Evolutionary conservation across 441 rosid genomes (phyloP), one percentile per base, ranked within the genome.

Genomic region (Adansonia grandidieri): DNA sequence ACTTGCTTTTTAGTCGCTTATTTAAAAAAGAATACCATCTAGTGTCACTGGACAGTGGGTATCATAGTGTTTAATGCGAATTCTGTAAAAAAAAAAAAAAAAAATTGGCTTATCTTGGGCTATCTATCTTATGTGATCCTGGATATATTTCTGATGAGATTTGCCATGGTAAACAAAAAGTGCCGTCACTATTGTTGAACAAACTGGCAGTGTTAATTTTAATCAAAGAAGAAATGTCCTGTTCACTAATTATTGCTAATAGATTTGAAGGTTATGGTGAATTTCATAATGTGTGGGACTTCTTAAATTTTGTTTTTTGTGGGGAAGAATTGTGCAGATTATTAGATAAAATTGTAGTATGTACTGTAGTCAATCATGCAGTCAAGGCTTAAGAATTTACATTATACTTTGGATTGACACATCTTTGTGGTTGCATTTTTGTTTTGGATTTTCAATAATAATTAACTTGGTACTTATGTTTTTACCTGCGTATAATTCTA

Each of bases 1-100:
- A 32, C 61, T 71, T 71, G 62, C 62, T 51, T 71, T 22, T n/a
- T 67, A 44, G 54, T 17, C 45, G 47, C 2, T 17, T 53, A 44
- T 67, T 44, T 42, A 8, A 42, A 45, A 67, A 67, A 44, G 56
- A 68, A 45, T 45, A 9, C 47, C 14, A 45, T 45, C 32, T 5
- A 50, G 13, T 44, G 7, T 61, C 24, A 15, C 74, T 8, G 77
- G 60, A 74, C 3, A 5, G 45, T 9, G 14, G 42, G 24, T 61
- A 22, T 61, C 2, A 14, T 47, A 75, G 5, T 13, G 47, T 14
- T 47, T 0, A 1, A 22, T n/a, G 24, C 11, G 37, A 61, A 61
- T 0, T 42, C 42, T 61, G 7, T 61, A 11, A 32, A 32, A 32
- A 24, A 32, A 32, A 32, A 32, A 32, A 42, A 14, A 60, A 20